Base-by-base conservation (phyloP, 768 basidiomycete genomes). In the Cystofilobasidium macerans region DNA sequence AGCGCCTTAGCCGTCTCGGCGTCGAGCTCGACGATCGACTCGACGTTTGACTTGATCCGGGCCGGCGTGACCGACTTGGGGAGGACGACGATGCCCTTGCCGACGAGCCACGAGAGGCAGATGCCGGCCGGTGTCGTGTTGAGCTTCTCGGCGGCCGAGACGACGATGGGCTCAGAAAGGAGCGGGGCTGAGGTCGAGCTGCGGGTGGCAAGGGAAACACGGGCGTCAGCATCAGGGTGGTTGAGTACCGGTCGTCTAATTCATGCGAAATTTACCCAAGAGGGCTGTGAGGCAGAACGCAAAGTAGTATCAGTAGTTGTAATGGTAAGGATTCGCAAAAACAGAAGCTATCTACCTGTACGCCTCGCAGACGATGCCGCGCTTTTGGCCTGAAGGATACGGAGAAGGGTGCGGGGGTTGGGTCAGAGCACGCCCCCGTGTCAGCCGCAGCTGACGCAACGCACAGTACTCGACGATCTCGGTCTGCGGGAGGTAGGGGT, bases 401-500 rank as follows among this genome's bases (percentile, higher is more conserved):
- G 24, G 16, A 33, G 30, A 24, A 57, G 35, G 36, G n/a, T 22
- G 32, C 8, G 53, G 16, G 56, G 32, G 0, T 14, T 57, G 18
- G 3, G 18, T 22, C 32, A 35, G 33, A 33, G 35, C 14, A 20
- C 6, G n/a, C 7, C 30, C 7, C n/a, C 2, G 22, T 28, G 22
- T 51, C 28, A 28, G 20, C 8, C 22, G 28, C 22, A 51, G 28
- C 22, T 80, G 71, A 86, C 82, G 68, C n/a, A 80, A 76, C 71
- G 83, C 82, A 78, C 84, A 85, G 78, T 82, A 89, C 45, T 78
- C 80, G 60, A 85, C 79, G 58, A 89, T 81, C 12, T 87, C 85
- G 66, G 82, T 80, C 72, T 90, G 88, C 12, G 82, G 85, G 65
- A 88, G 81, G 61, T 84, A 80, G 14, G 89, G 88, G 79, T 92